Evolutionary conservation across 108 stramenopile species (phyloP), one percentile per base, ranked within the genome.

Genomic region (Conticribra guillardii): DNA sequence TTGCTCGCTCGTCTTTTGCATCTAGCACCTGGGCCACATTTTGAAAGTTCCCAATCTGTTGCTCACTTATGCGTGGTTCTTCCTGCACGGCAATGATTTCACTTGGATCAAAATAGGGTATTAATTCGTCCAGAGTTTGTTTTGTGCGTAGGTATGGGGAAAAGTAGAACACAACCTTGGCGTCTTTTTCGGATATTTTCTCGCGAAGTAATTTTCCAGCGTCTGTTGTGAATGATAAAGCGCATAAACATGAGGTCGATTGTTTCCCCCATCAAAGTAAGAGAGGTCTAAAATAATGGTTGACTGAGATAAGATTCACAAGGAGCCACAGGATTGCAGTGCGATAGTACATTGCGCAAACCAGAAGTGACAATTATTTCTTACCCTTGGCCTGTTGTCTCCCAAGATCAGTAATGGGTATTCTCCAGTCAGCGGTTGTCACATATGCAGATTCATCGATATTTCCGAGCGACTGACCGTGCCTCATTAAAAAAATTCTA

Each of bases 21-120:
- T 77, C 77, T 26, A 68, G 54, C 15, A 80, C 70, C 18, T 71
- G 41, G 41, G 77, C 59, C 29, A 73, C 76, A 54, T 81, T 81
- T 65, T 89, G 91, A 77, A 89, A 93, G 62, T 93, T 93, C 23
- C 87, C 91, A 74, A 93, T 88, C 60, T 93, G 87, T 55, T 89
- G 91, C 74, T 93, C 91, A 18, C 80, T 73, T 33, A 89, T 84
- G 1, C 91, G 75, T 21, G 91, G 91, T 70, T 92, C 91, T 67
- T 89, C 84, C 73, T 79, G 74, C 34, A 77, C 56, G 22, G 82
- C 78, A 58, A 86, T 60, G 44, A 90, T 66, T 31, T 65, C 76
- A 54, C 71, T 66, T 57, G 81, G 77, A 8, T 76, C 66, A 21
- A 82, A 68, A 23, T 66, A 66, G 16, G 61, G 50, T 24, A 57